phyloP scores from a whole-genome alignment of 2,329 filamentous ascomycete genomes.

The Arthrinium puccinioides region DNA sequence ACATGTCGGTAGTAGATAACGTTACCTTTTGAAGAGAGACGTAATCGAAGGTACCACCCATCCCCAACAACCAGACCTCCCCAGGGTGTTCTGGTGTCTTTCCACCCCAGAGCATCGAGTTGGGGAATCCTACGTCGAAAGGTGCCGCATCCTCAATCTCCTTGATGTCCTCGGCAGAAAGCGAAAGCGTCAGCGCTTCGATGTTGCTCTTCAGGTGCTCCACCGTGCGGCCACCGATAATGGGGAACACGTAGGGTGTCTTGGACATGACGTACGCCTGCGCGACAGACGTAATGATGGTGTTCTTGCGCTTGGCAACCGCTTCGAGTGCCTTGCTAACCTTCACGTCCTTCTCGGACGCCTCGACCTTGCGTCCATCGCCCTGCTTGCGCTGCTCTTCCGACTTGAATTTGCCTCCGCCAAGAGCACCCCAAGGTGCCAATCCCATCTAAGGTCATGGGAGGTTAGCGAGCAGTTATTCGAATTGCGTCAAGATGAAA shows the following conservation, averaged over 20 bases:
- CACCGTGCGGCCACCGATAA: conserved; percentile 44
- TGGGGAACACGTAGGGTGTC: conserved; percentile 44
- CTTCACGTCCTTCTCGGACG: conserved; percentile 45
- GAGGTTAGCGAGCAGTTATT: too few relatives aligned
- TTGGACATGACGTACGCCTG: conserved; percentile 46
- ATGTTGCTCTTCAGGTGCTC: conserved; percentile 49
- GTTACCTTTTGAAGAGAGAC: conserved; percentile 30
- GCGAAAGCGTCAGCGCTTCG: conserved; percentile 39
- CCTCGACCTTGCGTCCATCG: conserved; percentile 26
- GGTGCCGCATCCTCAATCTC: conserved; percentile 44
- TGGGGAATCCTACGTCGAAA: conserved; percentile 52
- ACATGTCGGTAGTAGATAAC: too few relatives aligned
- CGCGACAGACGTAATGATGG: conserved; percentile 50
- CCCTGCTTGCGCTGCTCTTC: conserved; percentile 37
- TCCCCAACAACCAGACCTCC: conserved; percentile 35
- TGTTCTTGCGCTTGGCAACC: conserved; percentile 46
- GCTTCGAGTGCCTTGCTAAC: conserved; percentile 53
- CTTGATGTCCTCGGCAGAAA: conserved; percentile 44
- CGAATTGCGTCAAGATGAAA: too few relatives aligned
- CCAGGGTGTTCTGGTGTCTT: conserved; percentile 24
- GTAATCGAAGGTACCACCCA: conserved; percentile 45
- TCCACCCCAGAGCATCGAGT: conserved; percentile 44
- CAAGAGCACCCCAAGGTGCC: conserved; percentile 53
- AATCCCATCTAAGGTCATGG: too few relatives aligned
- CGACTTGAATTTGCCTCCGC: conserved; percentile 43